These are phyloP conservation scores for Myriosclerotinia duriaeana DNA, from an alignment of 2,329 filamentous ascomycete species.

Conservation along the genomic window DNA sequence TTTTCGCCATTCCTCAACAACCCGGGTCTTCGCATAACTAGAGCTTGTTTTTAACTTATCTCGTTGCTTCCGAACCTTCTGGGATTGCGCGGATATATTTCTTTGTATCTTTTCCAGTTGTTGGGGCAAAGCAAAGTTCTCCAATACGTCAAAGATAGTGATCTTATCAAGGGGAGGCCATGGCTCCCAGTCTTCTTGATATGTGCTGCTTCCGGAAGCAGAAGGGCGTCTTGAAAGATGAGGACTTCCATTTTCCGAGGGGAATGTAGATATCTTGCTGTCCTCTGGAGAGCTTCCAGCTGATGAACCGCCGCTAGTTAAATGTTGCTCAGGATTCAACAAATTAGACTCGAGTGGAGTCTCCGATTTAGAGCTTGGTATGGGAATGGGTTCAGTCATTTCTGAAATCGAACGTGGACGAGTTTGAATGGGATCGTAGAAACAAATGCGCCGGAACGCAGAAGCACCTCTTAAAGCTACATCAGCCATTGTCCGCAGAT, in stretches of 20 bases:
- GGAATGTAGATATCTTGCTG: constrained; percentile 52
- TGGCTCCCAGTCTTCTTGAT: constrained; percentile 83
- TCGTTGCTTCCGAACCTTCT: constrained; percentile 79
- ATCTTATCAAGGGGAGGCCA: constrained; percentile 87
- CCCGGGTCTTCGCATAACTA: constrained; percentile 77
- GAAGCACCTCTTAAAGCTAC: constrained; percentile 45
- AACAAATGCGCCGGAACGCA: constrained; percentile 45
- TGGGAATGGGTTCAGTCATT: constrained; percentile 48
- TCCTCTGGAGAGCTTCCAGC: constrained; percentile 51
- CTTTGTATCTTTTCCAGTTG: constrained; percentile 88
- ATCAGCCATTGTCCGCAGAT: constrained; percentile 44
- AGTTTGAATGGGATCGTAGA: constrained; percentile 44
- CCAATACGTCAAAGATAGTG: constrained; percentile 87
- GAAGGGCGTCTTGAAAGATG: constrained; percentile 73
- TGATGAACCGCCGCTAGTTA: constrained; percentile 39
- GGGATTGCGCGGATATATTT: constrained; percentile 76
- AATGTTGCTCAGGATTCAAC: constrained; percentile 33
- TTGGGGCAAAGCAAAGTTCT: constrained; percentile 87
- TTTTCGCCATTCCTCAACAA: constrained; percentile 90
- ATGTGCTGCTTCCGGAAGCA: constrained; percentile 80
- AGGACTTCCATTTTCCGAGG: constrained; percentile 51
- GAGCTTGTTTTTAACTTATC: constrained; percentile 76
- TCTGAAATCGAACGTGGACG: constrained; percentile 44
- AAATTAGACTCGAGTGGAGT: constrained; percentile 28
- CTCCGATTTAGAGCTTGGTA: constrained; percentile 38